Conservation (phyloP, 306 rosid species). For the Vicia faba region DNA sequence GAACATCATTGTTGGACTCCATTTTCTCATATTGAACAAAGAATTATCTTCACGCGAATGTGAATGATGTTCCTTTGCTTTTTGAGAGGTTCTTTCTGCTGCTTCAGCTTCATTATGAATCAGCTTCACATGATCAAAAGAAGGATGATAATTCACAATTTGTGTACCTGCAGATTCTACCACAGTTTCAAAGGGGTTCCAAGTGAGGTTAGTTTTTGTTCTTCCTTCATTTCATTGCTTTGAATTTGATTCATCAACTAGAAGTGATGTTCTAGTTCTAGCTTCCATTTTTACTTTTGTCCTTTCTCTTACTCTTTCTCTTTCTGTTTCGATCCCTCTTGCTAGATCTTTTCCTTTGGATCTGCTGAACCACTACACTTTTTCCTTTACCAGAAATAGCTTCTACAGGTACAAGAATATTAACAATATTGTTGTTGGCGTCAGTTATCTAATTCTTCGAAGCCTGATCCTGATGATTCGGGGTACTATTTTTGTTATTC, state of each 20-base stretch:
- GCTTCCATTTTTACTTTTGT: too few species aligned
- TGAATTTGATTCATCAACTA: too few species aligned
- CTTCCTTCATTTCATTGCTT: too few species aligned
- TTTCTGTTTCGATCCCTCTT: too few species aligned
- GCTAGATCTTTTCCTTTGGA: too few species aligned
- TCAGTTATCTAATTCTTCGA: not conserved
- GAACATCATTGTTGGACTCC: slow-evolving; percentile 63
- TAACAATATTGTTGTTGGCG: slow-evolving; percentile 13
- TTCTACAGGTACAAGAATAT: not conserved
- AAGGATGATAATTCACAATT: slow-evolving; percentile 25
- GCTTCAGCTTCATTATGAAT: slow-evolving; percentile 32
- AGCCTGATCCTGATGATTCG: not conserved
- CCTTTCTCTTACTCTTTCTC: too few species aligned
- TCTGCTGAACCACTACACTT: not conserved
- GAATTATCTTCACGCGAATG: slow-evolving; percentile 40
- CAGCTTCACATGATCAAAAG: slow-evolving; percentile 37
- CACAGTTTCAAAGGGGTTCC: too few species aligned
- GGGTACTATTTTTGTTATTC: not conserved
- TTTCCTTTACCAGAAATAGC: not conserved
- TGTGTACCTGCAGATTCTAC: too few species aligned
- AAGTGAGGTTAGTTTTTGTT: too few species aligned
- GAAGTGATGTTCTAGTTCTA: too few species aligned
- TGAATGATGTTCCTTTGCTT: slow-evolving; percentile 39
- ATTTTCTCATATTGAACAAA: slow-evolving; percentile 47
- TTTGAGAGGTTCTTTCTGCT: slow-evolving; percentile 34